These are phyloP conservation scores for Gastrodia elata DNA, from an alignment of 106 monocot species.

Conservation along the genomic window DNA sequence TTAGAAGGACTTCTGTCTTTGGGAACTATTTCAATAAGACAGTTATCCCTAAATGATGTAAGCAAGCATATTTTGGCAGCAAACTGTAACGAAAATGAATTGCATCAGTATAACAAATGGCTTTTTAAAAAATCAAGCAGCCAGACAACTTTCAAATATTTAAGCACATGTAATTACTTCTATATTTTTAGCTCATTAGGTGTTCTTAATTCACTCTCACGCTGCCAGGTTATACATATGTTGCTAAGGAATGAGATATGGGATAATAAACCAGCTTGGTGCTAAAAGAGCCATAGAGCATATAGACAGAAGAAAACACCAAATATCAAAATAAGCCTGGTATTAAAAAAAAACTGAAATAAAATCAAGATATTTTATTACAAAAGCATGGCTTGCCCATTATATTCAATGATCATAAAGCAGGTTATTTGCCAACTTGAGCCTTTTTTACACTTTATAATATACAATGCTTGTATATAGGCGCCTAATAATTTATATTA, in stretches of 20 bases:
- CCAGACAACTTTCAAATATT: background rate
- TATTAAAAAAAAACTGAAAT: no score
- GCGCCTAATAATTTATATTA: no score
- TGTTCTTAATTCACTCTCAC: background rate
- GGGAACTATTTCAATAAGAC: conserved; percentile 78
- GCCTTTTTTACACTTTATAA: no score
- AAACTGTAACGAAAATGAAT: conserved; percentile 38
- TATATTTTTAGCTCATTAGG: background rate
- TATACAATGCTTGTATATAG: no score
- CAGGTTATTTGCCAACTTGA: no score
- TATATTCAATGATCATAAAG: no score
- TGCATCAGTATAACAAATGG: background rate
- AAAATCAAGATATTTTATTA: no score
- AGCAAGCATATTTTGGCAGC: conserved; percentile 80
- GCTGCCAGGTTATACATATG: background rate
- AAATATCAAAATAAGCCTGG: no score
- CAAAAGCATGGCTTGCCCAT: no score
- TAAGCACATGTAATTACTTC: background rate
- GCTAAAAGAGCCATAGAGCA: no score
- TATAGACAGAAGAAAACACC: no score
- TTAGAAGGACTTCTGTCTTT: conserved; percentile 50
- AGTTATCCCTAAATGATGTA: conserved; percentile 78
- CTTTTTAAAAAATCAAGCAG: background rate
- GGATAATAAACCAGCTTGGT: background rate
- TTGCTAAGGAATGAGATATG: background rate